Percentiles rank a stretch among this genome's conserved stretches.
Conservation (phyloP, 257 asterid genomes). For the Osmanthus fragrans region DNA sequence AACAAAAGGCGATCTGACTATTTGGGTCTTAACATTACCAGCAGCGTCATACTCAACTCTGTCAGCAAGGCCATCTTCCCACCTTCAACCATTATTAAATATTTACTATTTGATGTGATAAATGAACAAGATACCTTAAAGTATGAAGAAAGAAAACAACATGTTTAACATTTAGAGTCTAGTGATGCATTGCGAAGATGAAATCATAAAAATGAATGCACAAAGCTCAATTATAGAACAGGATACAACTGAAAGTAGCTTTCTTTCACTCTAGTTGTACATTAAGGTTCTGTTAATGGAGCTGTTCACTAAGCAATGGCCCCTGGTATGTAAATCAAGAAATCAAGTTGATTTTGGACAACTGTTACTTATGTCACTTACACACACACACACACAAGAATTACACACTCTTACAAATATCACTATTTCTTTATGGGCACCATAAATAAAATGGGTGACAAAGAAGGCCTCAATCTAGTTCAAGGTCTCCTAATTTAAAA, state of each 20-base stretch:
- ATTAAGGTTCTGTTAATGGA: neutral
- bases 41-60: conserved; percentile 66
- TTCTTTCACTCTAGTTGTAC: neutral
- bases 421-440: neutral
- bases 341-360: neutral
- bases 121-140: neutral
- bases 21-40: conserved; percentile 71
- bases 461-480: neutral
- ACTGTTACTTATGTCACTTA: neutral
- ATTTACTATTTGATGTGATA: conserved; percentile 14
- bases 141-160: neutral
- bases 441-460: neutral
- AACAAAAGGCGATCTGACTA: conserved; percentile 86
- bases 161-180: neutral
- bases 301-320: neutral
- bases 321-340: neutral
- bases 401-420: neutral
- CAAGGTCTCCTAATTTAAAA: neutral
- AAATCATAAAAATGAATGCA: neutral
- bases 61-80: conserved; percentile 81
- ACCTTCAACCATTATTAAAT: conserved; percentile 51
- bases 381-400: neutral
- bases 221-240: neutral
- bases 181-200: neutral
- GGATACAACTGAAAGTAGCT: neutral